Base-by-base conservation (phyloP, 257 asterid genomes). In the Catharanthus roseus region DNA sequence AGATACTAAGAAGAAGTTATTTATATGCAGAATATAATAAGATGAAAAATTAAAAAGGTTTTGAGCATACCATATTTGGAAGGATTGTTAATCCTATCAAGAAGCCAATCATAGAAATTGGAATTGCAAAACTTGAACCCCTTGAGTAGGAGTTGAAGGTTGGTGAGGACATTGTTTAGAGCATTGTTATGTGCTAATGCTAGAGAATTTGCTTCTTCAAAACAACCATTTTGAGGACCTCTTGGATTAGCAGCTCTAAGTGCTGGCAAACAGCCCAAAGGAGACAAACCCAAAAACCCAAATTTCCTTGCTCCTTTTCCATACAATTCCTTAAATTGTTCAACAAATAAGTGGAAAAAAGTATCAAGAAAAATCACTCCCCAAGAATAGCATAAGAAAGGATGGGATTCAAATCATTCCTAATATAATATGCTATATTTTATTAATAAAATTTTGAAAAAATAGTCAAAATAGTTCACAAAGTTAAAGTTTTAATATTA, bases 121-220 rank as follows among this genome's bases (percentile, higher is more conserved):
- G 91, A 79, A 77, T 78, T 78, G 80, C 72, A 70, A 42, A 80
- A 82, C 68, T 82, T 82, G 83, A 86, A 86, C 63, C 79, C 86
- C 63, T 79, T 68, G 65, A 84, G 33, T 19, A 79, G 42, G 23
- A 66, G 28, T 62, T 80, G 67, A 53, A 84, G 82, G 77, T 51
- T 75, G 2, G 60, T n/a, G 50, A 86, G 86, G 66, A 84, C 50
- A 9, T 49, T 60, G 0, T 44, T 36, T 19, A 86, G 61, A 53
- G 87, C 87, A 80, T 71, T 82, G 65, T 77, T 84, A 47, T 86
- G 89, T 31, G 87, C 91, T 28, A 82, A 73, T 55, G 89, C 87
- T n/a, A 86, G 84, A 62, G 79, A 75, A 72, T 75, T 80, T 19
- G 89, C 89, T 36, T 73, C 80, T 38, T 86, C 84, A 29, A 84